These are phyloP conservation scores for Selaginella tamariscina DNA, from an alignment of 75 land plant species.

Conservation along the genomic window DNA sequence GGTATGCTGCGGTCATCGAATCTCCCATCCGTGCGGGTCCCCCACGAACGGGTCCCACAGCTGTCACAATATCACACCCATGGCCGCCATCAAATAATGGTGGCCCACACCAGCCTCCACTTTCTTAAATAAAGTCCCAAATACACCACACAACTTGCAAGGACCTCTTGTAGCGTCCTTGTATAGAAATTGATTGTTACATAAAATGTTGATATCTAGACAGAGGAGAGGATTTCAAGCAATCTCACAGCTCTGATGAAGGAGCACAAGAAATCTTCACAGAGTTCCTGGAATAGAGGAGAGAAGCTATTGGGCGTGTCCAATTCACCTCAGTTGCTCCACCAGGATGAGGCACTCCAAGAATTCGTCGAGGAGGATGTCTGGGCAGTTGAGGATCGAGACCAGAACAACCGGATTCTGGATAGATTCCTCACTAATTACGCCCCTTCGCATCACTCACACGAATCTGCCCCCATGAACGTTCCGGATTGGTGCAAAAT, in stretches of 20 bases:
- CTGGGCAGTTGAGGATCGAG: constrained; percentile 14
- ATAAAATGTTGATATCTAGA: not conserved
- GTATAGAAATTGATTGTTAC: too few relatives aligned
- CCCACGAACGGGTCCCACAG: not conserved
- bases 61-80: not conserved
- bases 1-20: not conserved
- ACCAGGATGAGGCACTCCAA: not conserved
- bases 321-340: not conserved
- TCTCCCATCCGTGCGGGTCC: not conserved
- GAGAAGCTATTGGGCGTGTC: not conserved
- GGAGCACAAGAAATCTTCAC: not conserved
- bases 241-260: not conserved
- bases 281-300: not conserved
- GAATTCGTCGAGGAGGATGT: constrained; percentile 27
- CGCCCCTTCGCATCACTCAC: not conserved
- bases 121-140: not conserved
- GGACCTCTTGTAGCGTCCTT: too few relatives aligned
- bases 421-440: constrained; percentile 13
- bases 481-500: constrained; percentile 62
- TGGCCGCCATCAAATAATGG: not conserved
- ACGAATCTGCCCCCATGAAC: constrained; percentile 47
- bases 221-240: not conserved
- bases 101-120: not conserved
- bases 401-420: not conserved
- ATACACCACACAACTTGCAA: too few relatives aligned